Evolutionary conservation across 176 grass and related monocot genomes (phyloP).

Genomic region (Raddia guianensis): DNA sequence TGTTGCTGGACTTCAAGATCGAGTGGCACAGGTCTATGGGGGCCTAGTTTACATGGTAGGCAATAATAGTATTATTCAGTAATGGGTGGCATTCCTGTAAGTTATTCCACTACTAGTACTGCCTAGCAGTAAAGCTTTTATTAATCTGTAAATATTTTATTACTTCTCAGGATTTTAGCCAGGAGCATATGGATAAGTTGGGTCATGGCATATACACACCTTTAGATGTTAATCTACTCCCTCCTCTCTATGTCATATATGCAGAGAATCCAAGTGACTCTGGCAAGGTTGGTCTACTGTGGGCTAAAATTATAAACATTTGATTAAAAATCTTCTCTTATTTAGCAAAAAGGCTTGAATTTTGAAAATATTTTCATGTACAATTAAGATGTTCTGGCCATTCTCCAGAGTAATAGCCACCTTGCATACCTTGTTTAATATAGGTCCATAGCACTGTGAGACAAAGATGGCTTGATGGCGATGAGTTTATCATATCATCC

Average conservation of each 20-base stretch:
- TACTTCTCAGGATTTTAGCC: conserved; percentile 66
- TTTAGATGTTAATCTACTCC: conserved; percentile 62
- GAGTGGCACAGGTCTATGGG: conserved; percentile 80
- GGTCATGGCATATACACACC: conserved; percentile 76
- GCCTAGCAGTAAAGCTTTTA: neutral
- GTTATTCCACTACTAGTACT: neutral
- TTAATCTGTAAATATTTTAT: conserved; percentile 12
- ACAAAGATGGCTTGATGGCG: conserved; percentile 79
- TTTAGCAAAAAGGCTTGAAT: too few species aligned
- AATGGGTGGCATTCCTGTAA: neutral
- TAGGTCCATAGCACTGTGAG: conserved; percentile 83
- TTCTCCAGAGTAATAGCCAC: neutral
- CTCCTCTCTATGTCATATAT: conserved; percentile 78
- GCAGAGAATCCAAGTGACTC: conserved; percentile 88
- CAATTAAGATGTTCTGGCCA: neutral
- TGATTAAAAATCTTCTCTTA: neutral
- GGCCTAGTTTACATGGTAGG: conserved; percentile 81
- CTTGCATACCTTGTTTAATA: neutral
- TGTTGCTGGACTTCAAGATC: conserved; percentile 84
- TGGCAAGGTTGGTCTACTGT: conserved; percentile 63
- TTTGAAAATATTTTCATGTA: neutral
- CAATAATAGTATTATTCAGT: neutral
- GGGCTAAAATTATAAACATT: neutral
- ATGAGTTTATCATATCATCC: conserved; percentile 58
- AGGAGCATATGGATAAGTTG: conserved; percentile 80